Evolutionary conservation across 2,329 filamentous ascomycete genomes (phyloP), one percentile per base, ranked within the genome.

Genomic region (Colletotrichum sp.): DNA sequence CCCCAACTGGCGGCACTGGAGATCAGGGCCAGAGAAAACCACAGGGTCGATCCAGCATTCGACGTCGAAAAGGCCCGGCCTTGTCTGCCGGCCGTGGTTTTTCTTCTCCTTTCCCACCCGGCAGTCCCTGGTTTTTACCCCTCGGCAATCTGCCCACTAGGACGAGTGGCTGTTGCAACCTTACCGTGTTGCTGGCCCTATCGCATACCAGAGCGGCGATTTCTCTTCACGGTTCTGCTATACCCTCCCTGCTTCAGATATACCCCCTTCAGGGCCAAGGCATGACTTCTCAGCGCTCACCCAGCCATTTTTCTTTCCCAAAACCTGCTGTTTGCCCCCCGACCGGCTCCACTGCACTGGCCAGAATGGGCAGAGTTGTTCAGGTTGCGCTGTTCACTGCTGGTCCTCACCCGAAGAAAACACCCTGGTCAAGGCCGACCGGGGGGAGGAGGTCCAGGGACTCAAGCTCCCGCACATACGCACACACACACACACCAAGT

Each of bases 191-290:
- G 52, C 74, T 75, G 70, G 75, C 75, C 77, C 77, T 78, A 78
- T 77, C 75, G 74, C 74, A 65, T 75, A 70, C 67, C 28, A 16
- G 32, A 68, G 68, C 57, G 63, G 70, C 74, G 49, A 70, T 64
- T 72, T 77, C 69, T 73, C 73, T 68, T 76, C 52, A 64, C 36
- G 65, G 68, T 67, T 78, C 76, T 62, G 52, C 3, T 79, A 79
- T 79, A 79, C 71, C 77, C 74, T 76, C 76, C 78, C 75, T 65
- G 21, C 64, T 12, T 69, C 71, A 73, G 65, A 74, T 79, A 79
- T 79, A 79, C 68, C 78, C 76, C 71, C 73, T 73, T 72, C 64
- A 73, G 28, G 70, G 34, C 70, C 70, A 68, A 73, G 70, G 73
- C 73, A 76, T 76, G 64, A 73, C 73, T 72, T 76, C 52, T 26